Evolutionary conservation across 139 green algal species (phyloP).

Genomic region (Chlorella vulgaris): DNA sequence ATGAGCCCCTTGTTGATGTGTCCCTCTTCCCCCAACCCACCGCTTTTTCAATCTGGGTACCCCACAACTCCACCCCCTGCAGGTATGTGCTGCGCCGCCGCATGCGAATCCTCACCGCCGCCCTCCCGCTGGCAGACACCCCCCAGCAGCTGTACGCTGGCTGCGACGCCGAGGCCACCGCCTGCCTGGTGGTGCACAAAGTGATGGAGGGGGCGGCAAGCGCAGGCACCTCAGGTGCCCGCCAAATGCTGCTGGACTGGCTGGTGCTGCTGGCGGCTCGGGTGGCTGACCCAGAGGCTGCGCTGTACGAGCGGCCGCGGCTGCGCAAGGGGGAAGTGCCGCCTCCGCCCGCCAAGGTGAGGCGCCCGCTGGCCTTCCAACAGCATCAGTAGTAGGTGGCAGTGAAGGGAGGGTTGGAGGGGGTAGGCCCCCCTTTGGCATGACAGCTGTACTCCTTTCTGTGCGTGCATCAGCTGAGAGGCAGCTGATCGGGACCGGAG

Average conservation of each 20-base stretch:
- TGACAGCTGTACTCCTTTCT: no score
- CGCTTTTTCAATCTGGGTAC: background rate
- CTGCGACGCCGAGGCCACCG: constrained; percentile 64
- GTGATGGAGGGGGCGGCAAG: constrained; percentile 51
- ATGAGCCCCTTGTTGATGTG: no score
- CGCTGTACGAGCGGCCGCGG: background rate
- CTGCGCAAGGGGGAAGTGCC: background rate
- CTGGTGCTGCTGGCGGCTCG: constrained; percentile 75
- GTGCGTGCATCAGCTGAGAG: no score
- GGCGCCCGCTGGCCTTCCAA: background rate
- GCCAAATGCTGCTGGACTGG: constrained; percentile 89
- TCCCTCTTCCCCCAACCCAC: no score
- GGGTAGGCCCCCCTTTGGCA: no score
- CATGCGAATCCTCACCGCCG: constrained; percentile 57
- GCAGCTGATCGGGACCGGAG: no score
- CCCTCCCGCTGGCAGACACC: constrained; percentile 43
- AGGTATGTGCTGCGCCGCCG: constrained; percentile 64
- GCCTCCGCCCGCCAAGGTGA: background rate
- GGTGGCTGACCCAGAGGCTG: background rate
- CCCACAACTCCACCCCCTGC: background rate
- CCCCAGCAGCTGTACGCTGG: constrained; percentile 63
- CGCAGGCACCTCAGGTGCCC: constrained; percentile 65
- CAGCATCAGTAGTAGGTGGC: background rate
- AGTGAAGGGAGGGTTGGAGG: background rate
- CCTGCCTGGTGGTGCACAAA: constrained; percentile 82